Evolutionary conservation across 768 basidiomycete genomes (phyloP), one percentile per base, ranked within the genome.

Genomic region (Trametes punicea): DNA sequence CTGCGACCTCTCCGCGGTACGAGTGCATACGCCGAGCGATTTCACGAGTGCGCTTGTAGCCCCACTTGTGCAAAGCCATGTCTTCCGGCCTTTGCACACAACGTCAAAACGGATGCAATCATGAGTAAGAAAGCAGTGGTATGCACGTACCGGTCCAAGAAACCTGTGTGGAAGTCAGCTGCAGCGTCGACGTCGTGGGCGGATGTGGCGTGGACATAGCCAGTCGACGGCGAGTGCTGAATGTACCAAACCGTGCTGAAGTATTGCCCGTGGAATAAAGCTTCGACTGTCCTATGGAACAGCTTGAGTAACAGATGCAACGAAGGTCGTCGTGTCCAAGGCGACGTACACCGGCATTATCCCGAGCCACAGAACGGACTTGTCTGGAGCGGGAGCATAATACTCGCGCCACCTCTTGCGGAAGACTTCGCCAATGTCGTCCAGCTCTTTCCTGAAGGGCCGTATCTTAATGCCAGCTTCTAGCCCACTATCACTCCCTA

Each of bases 391-490:
- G 21, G 72, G 68, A 25, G 68, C 76, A 38, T 80, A 85, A 64
- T 77, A 80, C 11, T 68, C 65, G 8, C 75, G 68, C 84, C 83
- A 85, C 39, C 74, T 69, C 25, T 70, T 45, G 26, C 71, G 64
- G 60, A 85, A 86, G 6, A 66, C 74, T 7, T 79, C 73, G 1
- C 75, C 74, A 29, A 87, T 68, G 18, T 71, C 72, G 47, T 75
- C 70, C 23, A 83, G 70, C 36, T 87, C 84, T 4, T 72, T 69
- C 4, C 60, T 62, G 15, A 67, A 75, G 4, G 85, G 84, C 21
- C 85, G 74, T 10, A 84, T 61, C 61, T 82, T 85, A 59, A 82
- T 74, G 2, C 81, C 83, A 20, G 77, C 75, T 58, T 85, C 81
- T 23, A 79, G 61, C 2, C 72, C 80, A 61, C 82, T 84, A 61